Evolutionary conservation across 2,329 filamentous ascomycete species (phyloP), one percentile per base, ranked within the genome.

Genomic region (Botryosphaeria dothidea): DNA sequence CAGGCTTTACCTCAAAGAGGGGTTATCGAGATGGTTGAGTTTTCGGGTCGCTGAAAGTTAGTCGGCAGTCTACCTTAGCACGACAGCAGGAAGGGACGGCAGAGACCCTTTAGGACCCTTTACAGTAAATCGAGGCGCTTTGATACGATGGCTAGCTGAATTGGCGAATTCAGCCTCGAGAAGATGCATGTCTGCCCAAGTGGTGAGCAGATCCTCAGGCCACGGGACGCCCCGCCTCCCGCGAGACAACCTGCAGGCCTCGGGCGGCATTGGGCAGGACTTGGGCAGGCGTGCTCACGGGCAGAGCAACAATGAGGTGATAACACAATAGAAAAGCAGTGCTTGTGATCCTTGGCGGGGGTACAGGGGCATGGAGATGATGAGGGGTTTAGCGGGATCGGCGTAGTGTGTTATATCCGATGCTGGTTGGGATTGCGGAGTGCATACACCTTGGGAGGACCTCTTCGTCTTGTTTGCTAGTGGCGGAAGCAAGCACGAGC

Each of bases 181-280:
- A 34, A 13, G 41, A 45, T 8, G 56, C 56, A 60, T 45, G 56
- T 13, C 38, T 60, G 56, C 56, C 56, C 56, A 60, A 60, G 23
- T 4, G 41, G 27, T 60, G 41, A 60, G 56, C 56, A 60, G 56
- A 46, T 46, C 11, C 38, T 60, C 56, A 48, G 38, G 38, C 41
- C 36, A 58, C 11, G 38, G 25, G 11, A 29, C 21, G 34, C n/a
- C 29, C 21, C 23, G 25, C n/a, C 36, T 2, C 17, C 25, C 25
- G 7, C 15, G 49, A 34, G n/a, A 15, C 29, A 52, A 27, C 27
- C 11, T 36, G n/a, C n/a, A n/a, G n/a, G n/a, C n/a, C n/a, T n/a
- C n/a, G n/a, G n/a, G n/a, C 27, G 17, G 29, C 25, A 21, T 52
- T 34, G 15, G 27, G 4, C 25, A 17, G 49, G 49, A 19, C 27